Base-by-base conservation (phyloP, 352 stramenopile genomes). In the Pythium apleroticum region DNA sequence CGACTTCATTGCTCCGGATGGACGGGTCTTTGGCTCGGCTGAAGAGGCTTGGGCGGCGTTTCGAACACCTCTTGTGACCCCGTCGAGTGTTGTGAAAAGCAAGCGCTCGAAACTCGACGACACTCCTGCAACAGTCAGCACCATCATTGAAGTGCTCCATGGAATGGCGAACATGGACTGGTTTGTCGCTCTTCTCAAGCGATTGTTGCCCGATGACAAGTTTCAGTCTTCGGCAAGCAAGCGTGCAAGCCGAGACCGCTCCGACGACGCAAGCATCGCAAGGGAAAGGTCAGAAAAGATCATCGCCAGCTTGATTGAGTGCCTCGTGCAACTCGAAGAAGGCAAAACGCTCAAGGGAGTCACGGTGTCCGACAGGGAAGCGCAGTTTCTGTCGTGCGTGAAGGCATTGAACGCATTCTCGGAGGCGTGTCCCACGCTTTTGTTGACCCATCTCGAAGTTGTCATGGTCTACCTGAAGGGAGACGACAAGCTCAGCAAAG, bases 91-190 rank as follows among this genome's bases (percentile, higher is more conserved):
- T 45, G 78, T 84, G 15, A 87, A 88, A 60, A 84, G 41, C 52
- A 90, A 89, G 27, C 60, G 68, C 17, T 81, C 75, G 9, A 95
- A 91, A 56, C 15, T 76, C 0, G 84, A 93, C 43, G 82, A 90
- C 62, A 84, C 74, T 10, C 66, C 68, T 27, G 74, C 88, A 37
- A 66, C 88, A 27, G 75, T 90, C 17, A 66, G 68, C 53, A 89
- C 84, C 7, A 92, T 95, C 39, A 63, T 95, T 53, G 84, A 93
- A 60, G 87, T 93, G 11, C 83, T 86, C 46, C 80, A 92, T 48
- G 79, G 84, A 15, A 80, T 93, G 57, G n/a, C 79, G 39, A 88
- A 78, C 19, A 57, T 89, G 39, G 73, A 81, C 19, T 95, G 87
- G 87, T 89, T 95, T 60, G 70, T 88, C 52, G 63, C 82, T 27